A percentile compares a stretch with the other conserved stretches of the same genome.
Evolutionary conservation across 2,329 filamentous ascomycete genomes (phyloP).

Genomic region (Rhexocercosporidium sp.): DNA sequence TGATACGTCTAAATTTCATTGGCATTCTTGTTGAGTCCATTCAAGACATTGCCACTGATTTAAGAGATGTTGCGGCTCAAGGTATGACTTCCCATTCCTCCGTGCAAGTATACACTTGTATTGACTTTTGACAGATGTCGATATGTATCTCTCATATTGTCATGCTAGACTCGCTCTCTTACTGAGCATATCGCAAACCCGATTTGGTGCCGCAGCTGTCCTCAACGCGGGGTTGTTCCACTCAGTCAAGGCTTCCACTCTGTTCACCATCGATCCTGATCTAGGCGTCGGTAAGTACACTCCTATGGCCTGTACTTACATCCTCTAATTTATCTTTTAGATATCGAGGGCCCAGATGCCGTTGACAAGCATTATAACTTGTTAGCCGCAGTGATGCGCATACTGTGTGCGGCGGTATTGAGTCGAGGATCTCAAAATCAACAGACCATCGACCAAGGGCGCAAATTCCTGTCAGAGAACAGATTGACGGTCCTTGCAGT

Average conservation of each 20-base stretch:
- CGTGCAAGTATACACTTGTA: background rate
- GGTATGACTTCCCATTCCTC: constrained; percentile 47
- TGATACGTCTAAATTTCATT: constrained; percentile 89
- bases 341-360: constrained; percentile 38
- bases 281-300: constrained; percentile 71
- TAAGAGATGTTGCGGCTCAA: constrained; percentile 60
- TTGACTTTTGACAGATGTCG: constrained; percentile 42
- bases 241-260: constrained; percentile 77
- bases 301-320: background rate
- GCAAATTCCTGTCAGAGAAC: constrained; percentile 81
- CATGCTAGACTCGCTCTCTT: constrained; percentile 82
- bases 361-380: constrained; percentile 66
- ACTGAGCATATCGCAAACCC: constrained; percentile 81
- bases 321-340: constrained; percentile 31
- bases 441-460: constrained; percentile 72
- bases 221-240: constrained; percentile 88
- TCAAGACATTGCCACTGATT: constrained; percentile 75
- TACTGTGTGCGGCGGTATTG: constrained; percentile 82
- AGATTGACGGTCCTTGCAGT: constrained; percentile 84
- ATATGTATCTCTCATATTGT: constrained; percentile 50
- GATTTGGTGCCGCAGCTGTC: constrained; percentile 83
- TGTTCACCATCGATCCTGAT: constrained; percentile 91
- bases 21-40: constrained; percentile 89
- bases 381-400: constrained; percentile 77
- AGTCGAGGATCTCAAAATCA: constrained; percentile 82